Base-by-base conservation (phyloP, 257 asterid genomes). In the Buddleja alternifolia region DNA sequence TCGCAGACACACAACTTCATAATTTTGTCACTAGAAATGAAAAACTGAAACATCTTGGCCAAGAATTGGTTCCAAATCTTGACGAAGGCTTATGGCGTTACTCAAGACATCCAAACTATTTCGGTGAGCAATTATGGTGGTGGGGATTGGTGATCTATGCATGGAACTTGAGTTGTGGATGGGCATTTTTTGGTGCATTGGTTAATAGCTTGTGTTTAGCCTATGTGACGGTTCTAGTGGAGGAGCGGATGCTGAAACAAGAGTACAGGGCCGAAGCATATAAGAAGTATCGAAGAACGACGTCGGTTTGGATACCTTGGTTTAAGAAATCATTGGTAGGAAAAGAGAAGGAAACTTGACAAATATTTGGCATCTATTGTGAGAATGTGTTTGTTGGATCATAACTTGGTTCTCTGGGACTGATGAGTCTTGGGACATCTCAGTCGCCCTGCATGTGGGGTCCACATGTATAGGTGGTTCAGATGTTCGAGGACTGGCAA, bases 121-220 rank as follows among this genome's bases (percentile, higher is more conserved):
- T 93, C 8, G 98, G 98, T 3, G 98, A 93, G 87, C 98, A 93
- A 76, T 41, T 93, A 63, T 93, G 97, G 98, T 93, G 99, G 99
- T 93, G 95, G 97, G 98, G 99, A 7, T 75, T 93, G 51, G 86
- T 24, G 29, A 71, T 86, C 55, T 84, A 88, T 39, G 89, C 86
- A 1, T 93, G 91, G 97, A 85, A 84, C 80, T 77, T 93, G 78
- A 97, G 76, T 47, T 53, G 46, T n/a, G 79, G 81, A 4, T 86
- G 94, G 97, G 63, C 73, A 3, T 88, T 81, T 41, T 24, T 79
- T 6, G 99, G 97, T 37, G 84, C 97, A 0, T 86, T 93, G 41
- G 6, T 82, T 11, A 90, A 93, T 39, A 90, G 89, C 81, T 64
- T 76, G 77, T 86, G 95, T 69, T 80, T 93, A 80, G 96, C 89